A percentile compares a stretch with the other conserved stretches of the same genome.
Evolutionary conservation across 2,329 filamentous ascomycete genomes (phyloP).

Genomic region (Penicillium sp.): DNA sequence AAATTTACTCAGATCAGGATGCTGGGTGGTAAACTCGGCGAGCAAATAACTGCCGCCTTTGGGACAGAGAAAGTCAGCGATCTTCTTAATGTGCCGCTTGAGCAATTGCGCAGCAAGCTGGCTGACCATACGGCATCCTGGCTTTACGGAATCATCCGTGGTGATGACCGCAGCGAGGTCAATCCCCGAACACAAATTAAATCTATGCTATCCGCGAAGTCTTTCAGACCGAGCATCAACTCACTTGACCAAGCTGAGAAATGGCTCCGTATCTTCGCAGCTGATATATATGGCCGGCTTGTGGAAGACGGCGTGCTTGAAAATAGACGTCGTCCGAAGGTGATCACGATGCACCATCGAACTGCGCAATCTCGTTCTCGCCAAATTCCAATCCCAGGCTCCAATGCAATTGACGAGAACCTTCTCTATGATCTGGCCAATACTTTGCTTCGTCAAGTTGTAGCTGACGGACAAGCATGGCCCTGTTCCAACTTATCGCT

Average conservation of each 20-base stretch:
- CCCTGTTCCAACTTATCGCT: constrained; percentile 85
- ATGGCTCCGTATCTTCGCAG: constrained; percentile 85
- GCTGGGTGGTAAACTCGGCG: constrained; percentile 87
- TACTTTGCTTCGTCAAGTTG: constrained; percentile 65
- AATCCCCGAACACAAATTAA: constrained; percentile 89
- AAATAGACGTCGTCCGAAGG: constrained; percentile 75
- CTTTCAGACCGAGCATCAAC: constrained; percentile 76
- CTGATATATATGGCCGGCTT: constrained; percentile 80
- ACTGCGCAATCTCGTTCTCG: constrained; percentile 65
- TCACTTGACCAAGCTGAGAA: constrained; percentile 65
- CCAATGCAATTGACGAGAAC: constrained; percentile 62
- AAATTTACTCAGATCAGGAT: constrained; percentile 94
- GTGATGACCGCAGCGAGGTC: constrained; percentile 78
- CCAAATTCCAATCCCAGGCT: constrained; percentile 65
- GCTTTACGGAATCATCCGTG: constrained; percentile 76
- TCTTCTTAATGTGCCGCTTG: constrained; percentile 61
- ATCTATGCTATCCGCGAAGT: constrained; percentile 93
- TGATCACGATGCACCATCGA: constrained; percentile 75
- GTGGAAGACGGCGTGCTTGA: constrained; percentile 85
- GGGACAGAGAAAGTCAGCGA: constrained; percentile 71
- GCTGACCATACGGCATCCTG: constrained; percentile 77
- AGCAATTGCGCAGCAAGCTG: constrained; percentile 67
- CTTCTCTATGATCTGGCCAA: constrained; percentile 67
- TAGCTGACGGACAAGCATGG: constrained; percentile 71
- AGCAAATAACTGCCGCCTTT: constrained; percentile 73